A percentile compares a stretch with the other conserved stretches of the same genome.
phyloP scores from a whole-genome alignment of 1,139 yeast genomes.

The Sugiyamaella grinbergsii region DNA sequence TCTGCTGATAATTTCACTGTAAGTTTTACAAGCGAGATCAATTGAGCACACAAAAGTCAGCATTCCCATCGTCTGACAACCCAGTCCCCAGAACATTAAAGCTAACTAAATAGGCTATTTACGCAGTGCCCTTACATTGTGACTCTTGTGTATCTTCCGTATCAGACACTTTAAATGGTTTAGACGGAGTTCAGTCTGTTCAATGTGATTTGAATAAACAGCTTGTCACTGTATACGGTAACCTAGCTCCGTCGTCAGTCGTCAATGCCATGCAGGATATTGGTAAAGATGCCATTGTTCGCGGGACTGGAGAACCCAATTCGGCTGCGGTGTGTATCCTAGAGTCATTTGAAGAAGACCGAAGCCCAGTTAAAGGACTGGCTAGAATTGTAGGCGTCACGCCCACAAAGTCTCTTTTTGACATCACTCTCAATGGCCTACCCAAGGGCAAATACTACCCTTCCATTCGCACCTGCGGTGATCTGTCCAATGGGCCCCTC shows the following conservation, averaged over 20 bases:
- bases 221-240: slow-evolving; percentile 64
- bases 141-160: slow-evolving; percentile 67
- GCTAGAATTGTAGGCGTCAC: slow-evolving; percentile 80
- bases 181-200: slow-evolving; percentile 50
- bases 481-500: slow-evolving; percentile 70
- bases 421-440: slow-evolving; percentile 75
- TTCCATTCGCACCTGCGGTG: slow-evolving; percentile 68
- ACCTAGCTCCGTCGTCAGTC: slow-evolving; percentile 68
- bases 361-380: slow-evolving; percentile 76
- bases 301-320: slow-evolving; percentile 88
- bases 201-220: slow-evolving; percentile 55
- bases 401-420: slow-evolving; percentile 57
- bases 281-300: slow-evolving; percentile 85
- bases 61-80: too few species aligned
- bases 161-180: slow-evolving; percentile 50
- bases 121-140: slow-evolving; percentile 80
- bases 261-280: slow-evolving; percentile 65
- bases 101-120: slow-evolving; percentile 41
- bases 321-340: slow-evolving; percentile 90
- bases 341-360: slow-evolving; percentile 62
- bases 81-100: not conserved
- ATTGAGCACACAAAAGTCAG: not conserved
- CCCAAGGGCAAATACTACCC: slow-evolving; percentile 67
- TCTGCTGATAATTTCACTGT: slow-evolving; percentile 27
- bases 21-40: slow-evolving; percentile 5